Evolutionary conservation across 352 stramenopile genomes (phyloP).

Genomic region (Globisporangium viniferum): DNA sequence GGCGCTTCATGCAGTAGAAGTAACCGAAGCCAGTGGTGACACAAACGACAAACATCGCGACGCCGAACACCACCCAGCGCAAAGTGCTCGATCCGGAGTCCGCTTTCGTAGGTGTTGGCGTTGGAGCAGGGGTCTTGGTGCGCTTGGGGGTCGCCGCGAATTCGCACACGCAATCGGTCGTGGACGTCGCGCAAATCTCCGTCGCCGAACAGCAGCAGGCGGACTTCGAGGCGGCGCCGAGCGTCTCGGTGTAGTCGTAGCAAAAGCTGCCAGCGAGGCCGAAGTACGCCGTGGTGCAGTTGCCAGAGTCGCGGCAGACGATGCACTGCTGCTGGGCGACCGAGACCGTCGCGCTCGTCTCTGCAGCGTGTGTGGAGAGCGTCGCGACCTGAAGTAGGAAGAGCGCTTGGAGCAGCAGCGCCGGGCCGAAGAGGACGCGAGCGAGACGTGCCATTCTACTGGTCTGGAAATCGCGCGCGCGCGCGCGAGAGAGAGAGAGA

Average conservation of each 20-base stretch:
- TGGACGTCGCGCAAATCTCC: background rate
- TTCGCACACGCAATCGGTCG: background rate
- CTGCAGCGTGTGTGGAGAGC: too few relatives aligned
- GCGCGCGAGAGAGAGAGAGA: too few relatives aligned
- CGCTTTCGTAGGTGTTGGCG: background rate
- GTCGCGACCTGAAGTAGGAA: too few relatives aligned
- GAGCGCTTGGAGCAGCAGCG: too few relatives aligned
- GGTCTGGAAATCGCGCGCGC: too few relatives aligned
- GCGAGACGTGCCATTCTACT: too few relatives aligned
- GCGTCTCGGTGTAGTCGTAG: background rate
- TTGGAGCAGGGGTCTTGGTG: background rate
- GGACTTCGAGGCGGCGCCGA: background rate
- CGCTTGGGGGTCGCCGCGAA: background rate
- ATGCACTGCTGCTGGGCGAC: background rate
- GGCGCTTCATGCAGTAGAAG: background rate
- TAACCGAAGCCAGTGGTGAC: background rate
- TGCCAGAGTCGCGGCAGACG: background rate
- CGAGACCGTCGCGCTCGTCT: too few relatives aligned
- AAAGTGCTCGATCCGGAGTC: background rate
- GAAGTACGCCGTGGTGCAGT: background rate
- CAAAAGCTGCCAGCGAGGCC: background rate
- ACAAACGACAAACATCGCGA: background rate
- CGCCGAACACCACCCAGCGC: background rate
- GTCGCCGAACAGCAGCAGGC: background rate
- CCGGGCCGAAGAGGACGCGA: too few relatives aligned